phyloP scores from a whole-genome alignment of 192 early-diverging fungal genomes.

The Piromyces sp. region DNA sequence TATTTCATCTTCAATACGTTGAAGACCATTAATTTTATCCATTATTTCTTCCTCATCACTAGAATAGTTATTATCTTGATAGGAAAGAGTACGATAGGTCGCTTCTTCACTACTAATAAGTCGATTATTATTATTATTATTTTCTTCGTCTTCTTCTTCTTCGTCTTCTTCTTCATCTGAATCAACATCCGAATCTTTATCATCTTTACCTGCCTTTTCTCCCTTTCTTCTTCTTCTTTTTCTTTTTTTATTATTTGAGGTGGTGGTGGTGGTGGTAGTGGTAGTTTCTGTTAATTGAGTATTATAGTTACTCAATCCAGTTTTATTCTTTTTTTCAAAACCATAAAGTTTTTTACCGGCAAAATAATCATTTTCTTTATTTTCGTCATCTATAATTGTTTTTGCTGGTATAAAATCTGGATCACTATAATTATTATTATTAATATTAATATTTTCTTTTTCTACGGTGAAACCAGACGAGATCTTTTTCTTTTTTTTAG shows the following conservation, averaged over 20 bases:
- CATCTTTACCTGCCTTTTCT: slow-evolving; percentile 2
- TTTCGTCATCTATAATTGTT: background rate
- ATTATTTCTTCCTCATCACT: background rate
- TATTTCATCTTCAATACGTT: slow-evolving; percentile 6
- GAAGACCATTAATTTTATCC: background rate
- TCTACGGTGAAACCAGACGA: background rate
- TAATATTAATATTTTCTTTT: background rate
- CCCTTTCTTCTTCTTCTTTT: slow-evolving; percentile 3
- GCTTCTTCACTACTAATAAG: background rate
- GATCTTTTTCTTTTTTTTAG: background rate
- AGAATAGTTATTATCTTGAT: background rate
- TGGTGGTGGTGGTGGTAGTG: too few species aligned
- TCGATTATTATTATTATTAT: background rate
- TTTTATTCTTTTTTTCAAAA: background rate
- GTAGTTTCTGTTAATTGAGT: background rate
- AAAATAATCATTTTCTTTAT: background rate
- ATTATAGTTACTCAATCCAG: background rate
- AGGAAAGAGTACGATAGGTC: slow-evolving; percentile 9
- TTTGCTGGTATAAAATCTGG: background rate
- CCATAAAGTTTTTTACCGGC: background rate
- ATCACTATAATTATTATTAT: background rate
- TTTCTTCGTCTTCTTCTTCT: slow-evolving; percentile 6
- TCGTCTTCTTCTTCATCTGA: slow-evolving; percentile 6
- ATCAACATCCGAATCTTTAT: slow-evolving; percentile 7
- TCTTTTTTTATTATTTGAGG: background rate